phyloP scores from a whole-genome alignment of 1,139 yeast genomes.

The Geotrichum histeridarum region DNA sequence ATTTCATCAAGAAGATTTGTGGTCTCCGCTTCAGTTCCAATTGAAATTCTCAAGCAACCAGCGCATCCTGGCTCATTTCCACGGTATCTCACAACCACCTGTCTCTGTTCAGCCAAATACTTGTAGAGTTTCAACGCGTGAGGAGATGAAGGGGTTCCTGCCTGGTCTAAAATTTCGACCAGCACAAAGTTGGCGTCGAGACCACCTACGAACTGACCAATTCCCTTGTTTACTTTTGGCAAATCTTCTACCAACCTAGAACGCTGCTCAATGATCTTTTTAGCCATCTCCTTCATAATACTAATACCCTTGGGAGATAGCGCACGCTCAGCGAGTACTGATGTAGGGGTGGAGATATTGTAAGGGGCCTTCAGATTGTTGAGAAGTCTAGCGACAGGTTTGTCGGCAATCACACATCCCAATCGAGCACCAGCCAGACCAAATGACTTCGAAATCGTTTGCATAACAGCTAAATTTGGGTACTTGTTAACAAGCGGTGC shows the following conservation, averaged over 20 bases:
- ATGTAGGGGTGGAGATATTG: conserved; percentile 78
- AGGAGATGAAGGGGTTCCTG: conserved; percentile 55
- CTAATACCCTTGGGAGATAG: conserved; percentile 53
- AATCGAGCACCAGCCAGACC: conserved; percentile 92
- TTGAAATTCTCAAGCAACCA: conserved; percentile 80
- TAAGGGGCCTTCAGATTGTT: conserved; percentile 95
- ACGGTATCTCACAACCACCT: conserved; percentile 83
- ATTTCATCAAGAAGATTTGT: conserved; percentile 50
- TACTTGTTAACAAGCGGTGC: conserved; percentile 77
- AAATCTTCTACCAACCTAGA: conserved; percentile 48
- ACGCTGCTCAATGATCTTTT: conserved; percentile 53
- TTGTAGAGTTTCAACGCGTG: conserved; percentile 64
- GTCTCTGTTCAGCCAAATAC: conserved; percentile 61
- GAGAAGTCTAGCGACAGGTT: conserved; percentile 57
- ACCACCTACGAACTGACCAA: conserved; percentile 82
- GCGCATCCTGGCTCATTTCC: conserved; percentile 84
- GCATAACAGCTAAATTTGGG: conserved; percentile 82
- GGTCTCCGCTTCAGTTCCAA: conserved; percentile 81
- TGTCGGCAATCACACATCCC: conserved; percentile 69
- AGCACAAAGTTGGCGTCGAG: conserved; percentile 79
- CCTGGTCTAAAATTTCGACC: conserved; percentile 58
- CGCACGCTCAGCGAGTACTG: conserved; percentile 72
- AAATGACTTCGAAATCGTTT: conserved; percentile 88
- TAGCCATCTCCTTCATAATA: conserved; percentile 54
- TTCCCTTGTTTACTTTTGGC: conserved; percentile 48